These are phyloP conservation scores for Penicillium sp. DNA, from an alignment of 2,329 filamentous ascomycete species.

Conservation along the genomic window DNA sequence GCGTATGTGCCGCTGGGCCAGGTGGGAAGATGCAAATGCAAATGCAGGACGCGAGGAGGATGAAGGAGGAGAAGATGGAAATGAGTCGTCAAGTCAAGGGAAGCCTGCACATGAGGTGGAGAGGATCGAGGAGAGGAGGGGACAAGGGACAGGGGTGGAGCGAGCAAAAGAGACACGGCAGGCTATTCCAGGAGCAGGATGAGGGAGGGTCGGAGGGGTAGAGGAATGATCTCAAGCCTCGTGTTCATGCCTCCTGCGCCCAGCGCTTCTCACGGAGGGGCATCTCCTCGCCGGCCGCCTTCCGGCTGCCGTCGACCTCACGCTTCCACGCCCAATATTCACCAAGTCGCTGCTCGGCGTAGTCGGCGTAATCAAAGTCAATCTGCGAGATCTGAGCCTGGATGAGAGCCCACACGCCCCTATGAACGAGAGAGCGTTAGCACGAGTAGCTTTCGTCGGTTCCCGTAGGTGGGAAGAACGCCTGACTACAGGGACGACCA, in stretches of 20 bases:
- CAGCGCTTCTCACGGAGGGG: conserved; percentile 78
- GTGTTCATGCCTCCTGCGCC: conserved; percentile 57
- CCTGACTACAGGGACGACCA: neutral
- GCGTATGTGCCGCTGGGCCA: conserved; percentile 5
- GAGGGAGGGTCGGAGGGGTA: neutral
- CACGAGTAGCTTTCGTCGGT: neutral
- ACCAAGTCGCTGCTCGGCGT: conserved; percentile 80
- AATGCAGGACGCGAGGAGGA: neutral
- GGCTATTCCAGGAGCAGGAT: neutral
- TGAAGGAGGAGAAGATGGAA: neutral
- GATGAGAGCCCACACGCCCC: conserved; percentile 95
- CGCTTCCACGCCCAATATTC: conserved; percentile 94
- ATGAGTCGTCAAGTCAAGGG: neutral
- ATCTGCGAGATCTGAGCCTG: conserved; percentile 94
- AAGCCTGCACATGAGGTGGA: neutral
- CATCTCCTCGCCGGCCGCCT: conserved; percentile 57
- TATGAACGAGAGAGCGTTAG: conserved; percentile 41
- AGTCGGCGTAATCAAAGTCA: conserved; percentile 93
- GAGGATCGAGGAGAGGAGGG: neutral
- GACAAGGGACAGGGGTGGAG: neutral
- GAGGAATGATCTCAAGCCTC: neutral
- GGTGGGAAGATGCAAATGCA: conserved; percentile 4
- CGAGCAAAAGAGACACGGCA: neutral
- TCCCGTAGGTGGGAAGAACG: neutral
- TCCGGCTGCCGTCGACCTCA: conserved; percentile 66